Percentiles rank a stretch among this genome's conserved stretches.
Evolutionary conservation across 73 alveolate species (phyloP).

Genomic region (Tetrahymena borealis): DNA sequence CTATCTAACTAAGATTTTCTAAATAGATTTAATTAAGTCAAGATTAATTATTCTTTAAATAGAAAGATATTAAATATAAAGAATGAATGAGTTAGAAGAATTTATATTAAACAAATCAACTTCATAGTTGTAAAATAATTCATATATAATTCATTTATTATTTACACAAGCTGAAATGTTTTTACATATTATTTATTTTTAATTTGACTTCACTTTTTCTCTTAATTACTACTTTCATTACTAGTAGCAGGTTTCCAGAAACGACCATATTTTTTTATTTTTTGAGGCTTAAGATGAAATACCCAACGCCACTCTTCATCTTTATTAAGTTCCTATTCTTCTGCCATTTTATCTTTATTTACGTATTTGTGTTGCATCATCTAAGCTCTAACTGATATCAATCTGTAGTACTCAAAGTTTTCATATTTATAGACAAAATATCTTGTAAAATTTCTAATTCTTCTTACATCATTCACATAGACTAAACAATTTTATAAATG

Average conservation of each 20-base stretch:
- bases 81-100: too few species aligned
- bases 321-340: background rate
- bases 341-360: background rate
- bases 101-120: too few species aligned
- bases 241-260: background rate
- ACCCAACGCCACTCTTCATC: background rate
- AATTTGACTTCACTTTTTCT: background rate
- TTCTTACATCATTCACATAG: background rate
- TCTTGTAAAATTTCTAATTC: background rate
- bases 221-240: too few species aligned
- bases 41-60: too few species aligned
- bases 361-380: background rate
- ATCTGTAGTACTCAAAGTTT: background rate
- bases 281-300: background rate
- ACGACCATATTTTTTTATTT: background rate
- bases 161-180: too few species aligned
- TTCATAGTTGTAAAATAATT: too few species aligned
- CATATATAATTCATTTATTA: too few species aligned
- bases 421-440: background rate
- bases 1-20: too few species aligned
- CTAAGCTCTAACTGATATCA: background rate
- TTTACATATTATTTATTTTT: background rate
- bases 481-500: too few species aligned
- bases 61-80: too few species aligned
- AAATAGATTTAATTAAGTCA: too few species aligned